Conservation (phyloP, 345 rosid species). For the Excoecaria cochinchinensis region DNA sequence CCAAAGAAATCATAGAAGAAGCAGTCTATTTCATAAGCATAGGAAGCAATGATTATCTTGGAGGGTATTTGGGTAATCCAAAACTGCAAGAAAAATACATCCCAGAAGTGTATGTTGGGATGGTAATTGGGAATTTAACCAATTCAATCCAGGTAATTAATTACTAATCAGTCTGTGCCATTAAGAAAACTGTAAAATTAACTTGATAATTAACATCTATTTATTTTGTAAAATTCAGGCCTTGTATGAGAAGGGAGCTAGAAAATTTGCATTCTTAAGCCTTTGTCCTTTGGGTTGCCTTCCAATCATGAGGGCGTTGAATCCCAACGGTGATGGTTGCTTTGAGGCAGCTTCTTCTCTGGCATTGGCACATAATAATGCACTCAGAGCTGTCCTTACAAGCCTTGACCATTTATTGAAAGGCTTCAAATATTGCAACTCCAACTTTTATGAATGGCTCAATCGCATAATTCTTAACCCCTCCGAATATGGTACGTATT, state of each 20-base stretch:
- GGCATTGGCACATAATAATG: constrained; percentile 48
- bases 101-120: constrained; percentile 40
- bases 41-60: constrained; percentile 56
- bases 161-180: background rate
- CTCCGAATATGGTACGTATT: constrained; percentile 33
- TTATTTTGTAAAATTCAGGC: constrained; percentile 18
- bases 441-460: constrained; percentile 44
- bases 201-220: too few species aligned
- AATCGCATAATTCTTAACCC: constrained; percentile 39
- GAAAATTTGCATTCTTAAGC: constrained; percentile 52
- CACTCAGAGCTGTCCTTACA: constrained; percentile 32
- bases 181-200: too few species aligned
- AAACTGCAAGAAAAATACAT: constrained; percentile 32
- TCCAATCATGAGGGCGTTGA: constrained; percentile 42
- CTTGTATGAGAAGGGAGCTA: constrained; percentile 45
- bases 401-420: constrained; percentile 30
- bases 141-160: constrained; percentile 41
- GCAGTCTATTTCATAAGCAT: constrained; percentile 57
- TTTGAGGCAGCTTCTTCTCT: constrained; percentile 47
- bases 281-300: constrained; percentile 51
- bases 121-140: constrained; percentile 57
- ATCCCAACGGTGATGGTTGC: constrained; percentile 38
- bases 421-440: constrained; percentile 44
- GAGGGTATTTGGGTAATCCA: constrained; percentile 41
- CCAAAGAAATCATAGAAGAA: constrained; percentile 36